These are phyloP conservation scores for Penstemon barbatus DNA, from an alignment of 257 asterid species.

Conservation along the genomic window DNA sequence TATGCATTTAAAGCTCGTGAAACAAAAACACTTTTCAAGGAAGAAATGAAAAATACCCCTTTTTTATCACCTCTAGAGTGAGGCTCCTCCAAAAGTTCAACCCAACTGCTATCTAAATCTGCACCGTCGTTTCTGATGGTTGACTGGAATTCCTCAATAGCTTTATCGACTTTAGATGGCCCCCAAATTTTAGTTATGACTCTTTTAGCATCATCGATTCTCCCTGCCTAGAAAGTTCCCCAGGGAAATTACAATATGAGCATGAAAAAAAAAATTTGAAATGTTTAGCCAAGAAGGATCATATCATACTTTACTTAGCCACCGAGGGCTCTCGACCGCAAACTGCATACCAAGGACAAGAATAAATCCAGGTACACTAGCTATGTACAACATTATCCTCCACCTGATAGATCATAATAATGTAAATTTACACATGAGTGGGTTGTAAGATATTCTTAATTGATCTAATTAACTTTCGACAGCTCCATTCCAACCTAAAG, in stretches of 20 bases:
- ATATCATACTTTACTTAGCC: constrained; percentile 78
- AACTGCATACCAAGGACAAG: constrained; percentile 84
- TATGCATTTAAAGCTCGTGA: constrained; percentile 21
- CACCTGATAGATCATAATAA: constrained; percentile 55
- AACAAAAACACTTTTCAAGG: constrained; percentile 15
- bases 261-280: constrained; percentile 15
- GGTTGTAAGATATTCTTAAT: background rate
- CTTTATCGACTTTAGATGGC: constrained; percentile 56
- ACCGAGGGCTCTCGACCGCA: constrained; percentile 89
- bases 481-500: constrained; percentile 1
- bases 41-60: constrained; percentile 49
- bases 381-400: constrained; percentile 71
- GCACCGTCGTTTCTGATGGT: constrained; percentile 63
- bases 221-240: constrained; percentile 56
- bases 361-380: constrained; percentile 66
- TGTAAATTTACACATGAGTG: background rate
- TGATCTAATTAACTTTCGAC: background rate
- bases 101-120: constrained; percentile 79
- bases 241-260: constrained; percentile 20
- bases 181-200: constrained; percentile 72
- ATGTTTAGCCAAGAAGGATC: constrained; percentile 7
- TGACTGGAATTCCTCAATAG: constrained; percentile 71
- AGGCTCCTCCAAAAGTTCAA: constrained; percentile 76
- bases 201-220: constrained; percentile 62
- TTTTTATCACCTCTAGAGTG: constrained; percentile 80